phyloP scores from a whole-genome alignment of 805 yeast species.

The Metschnikowia bowlesiae region DNA sequence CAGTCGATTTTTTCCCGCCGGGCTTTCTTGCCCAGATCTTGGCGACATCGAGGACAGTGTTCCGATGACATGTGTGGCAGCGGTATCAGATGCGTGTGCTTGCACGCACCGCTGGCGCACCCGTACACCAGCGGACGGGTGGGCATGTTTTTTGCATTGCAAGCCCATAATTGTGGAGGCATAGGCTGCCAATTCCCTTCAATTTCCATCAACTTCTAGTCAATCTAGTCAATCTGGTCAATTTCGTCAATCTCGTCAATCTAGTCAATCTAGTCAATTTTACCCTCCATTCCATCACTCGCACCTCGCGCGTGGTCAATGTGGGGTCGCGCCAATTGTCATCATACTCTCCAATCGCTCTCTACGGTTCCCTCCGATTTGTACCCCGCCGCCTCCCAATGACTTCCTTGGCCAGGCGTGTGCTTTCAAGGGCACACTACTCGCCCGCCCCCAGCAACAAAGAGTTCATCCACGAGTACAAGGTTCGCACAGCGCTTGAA shows the following conservation, averaged over 20 bases:
- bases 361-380: not conserved
- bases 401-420: not conserved
- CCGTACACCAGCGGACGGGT: not conserved
- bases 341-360: not conserved
- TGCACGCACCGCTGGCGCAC: not conserved
- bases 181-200: no score
- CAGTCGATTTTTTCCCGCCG: constrained; percentile 26
- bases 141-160: no score
- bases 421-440: not conserved
- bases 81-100: not conserved
- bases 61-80: constrained; percentile 1
- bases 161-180: no score
- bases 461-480: constrained; percentile 49
- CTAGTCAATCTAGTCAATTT: no score
- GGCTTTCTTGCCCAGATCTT: not conserved
- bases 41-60: constrained; percentile 10
- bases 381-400: not conserved
- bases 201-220: no score
- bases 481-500: constrained; percentile 55
- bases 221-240: no score
- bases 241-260: no score
- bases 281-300: not conserved
- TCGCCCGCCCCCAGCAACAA: not conserved
- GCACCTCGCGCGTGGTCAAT: not conserved
- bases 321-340: not conserved